These are phyloP conservation scores for Smittium culicis DNA, from an alignment of 371 early-diverging fungal species.

Conservation along the genomic window DNA sequence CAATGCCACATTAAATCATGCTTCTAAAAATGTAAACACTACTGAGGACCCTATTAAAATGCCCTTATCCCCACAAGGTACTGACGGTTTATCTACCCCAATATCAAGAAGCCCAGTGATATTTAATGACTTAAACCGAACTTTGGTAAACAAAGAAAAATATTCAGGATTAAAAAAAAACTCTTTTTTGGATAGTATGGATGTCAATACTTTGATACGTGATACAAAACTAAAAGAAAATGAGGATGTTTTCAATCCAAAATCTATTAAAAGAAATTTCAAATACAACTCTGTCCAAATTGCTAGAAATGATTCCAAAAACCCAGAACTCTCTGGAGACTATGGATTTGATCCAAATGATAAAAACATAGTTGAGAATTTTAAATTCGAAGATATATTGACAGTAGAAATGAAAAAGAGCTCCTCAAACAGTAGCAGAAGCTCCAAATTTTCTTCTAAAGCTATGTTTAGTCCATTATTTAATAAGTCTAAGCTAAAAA, in stretches of 20 bases:
- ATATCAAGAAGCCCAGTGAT: too few relatives aligned
- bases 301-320: too few relatives aligned
- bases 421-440: background rate
- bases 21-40: background rate
- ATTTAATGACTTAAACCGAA: conserved; percentile 1
- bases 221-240: background rate
- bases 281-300: background rate
- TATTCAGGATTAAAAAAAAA: background rate
- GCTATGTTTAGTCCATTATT: background rate
- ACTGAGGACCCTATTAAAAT: background rate
- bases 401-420: background rate
- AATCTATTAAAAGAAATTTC: too few relatives aligned
- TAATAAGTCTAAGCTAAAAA: background rate
- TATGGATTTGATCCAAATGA: too few relatives aligned
- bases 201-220: background rate
- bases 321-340: background rate
- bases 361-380: background rate
- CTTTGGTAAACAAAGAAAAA: too few relatives aligned
- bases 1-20: background rate
- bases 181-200: background rate
- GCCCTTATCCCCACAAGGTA: background rate
- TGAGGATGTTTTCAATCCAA: background rate
- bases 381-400: background rate
- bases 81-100: background rate
- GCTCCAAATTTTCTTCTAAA: background rate